phyloP scores from a whole-genome alignment of 352 stramenopile species.

The Globisporangium rhizosaccharum region DNA sequence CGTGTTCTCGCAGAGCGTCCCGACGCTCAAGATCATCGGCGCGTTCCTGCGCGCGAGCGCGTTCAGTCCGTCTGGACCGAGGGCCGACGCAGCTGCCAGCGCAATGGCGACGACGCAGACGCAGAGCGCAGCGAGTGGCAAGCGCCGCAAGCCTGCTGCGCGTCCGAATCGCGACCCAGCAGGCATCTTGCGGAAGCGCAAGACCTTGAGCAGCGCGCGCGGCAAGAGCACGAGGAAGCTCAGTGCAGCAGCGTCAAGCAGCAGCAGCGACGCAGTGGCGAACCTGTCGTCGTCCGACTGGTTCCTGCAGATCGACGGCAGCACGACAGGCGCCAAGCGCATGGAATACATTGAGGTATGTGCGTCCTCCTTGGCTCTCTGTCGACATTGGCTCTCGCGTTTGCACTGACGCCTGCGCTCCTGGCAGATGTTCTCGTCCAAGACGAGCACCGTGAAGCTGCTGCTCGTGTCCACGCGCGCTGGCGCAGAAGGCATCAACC shows the following conservation, averaged over 20 bases:
- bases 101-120: not conserved
- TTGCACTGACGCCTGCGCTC: not conserved
- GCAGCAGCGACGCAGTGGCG: not conserved
- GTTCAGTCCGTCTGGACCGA: constrained; percentile 37
- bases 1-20: constrained; percentile 86
- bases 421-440: constrained; percentile 60
- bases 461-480: constrained; percentile 76
- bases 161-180: constrained; percentile 48
- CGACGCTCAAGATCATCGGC: constrained; percentile 76
- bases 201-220: constrained; percentile 17
- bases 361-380: not conserved
- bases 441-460: constrained; percentile 49
- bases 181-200: constrained; percentile 47
- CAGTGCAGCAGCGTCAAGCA: not conserved
- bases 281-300: constrained; percentile 28
- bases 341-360: constrained; percentile 82
- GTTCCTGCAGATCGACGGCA: constrained; percentile 82
- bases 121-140: constrained; percentile 15
- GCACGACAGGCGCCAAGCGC: constrained; percentile 63
- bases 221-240: constrained; percentile 1
- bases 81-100: constrained; percentile 18
- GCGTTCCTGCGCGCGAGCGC: constrained; percentile 54
- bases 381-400: not conserved
- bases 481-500: constrained; percentile 86
- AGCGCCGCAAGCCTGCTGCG: constrained; percentile 22